Percentiles rank a stretch among this genome's conserved stretches.
Evolutionary conservation across 2,329 filamentous ascomycete genomes (phyloP).

Genomic region (Pestalotiopsis sp.): DNA sequence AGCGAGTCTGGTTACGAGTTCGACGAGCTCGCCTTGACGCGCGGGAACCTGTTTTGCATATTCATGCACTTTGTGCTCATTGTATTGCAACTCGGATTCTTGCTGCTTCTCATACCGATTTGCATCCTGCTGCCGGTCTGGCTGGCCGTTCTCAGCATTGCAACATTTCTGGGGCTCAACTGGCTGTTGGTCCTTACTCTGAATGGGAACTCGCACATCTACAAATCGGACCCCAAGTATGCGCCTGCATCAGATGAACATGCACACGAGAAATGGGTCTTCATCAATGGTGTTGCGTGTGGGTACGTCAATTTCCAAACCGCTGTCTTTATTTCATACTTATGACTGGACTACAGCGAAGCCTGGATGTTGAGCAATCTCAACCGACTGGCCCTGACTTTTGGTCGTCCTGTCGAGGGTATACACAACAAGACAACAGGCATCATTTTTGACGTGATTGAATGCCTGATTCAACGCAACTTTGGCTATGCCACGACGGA

Average conservation of each 20-base stretch:
- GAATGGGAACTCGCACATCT: conserved; percentile 54
- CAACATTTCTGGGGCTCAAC: conserved; percentile 52
- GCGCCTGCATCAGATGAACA: conserved; percentile 51
- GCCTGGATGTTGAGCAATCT: conserved; percentile 73
- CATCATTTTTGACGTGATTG: conserved; percentile 74
- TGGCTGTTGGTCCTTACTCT: conserved; percentile 52
- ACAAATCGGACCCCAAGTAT: conserved; percentile 55
- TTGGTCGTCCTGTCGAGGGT: conserved; percentile 70
- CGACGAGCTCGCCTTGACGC: conserved; percentile 66
- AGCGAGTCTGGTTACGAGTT: conserved; percentile 51
- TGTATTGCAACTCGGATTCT: conserved; percentile 61
- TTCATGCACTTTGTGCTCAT: conserved; percentile 60
- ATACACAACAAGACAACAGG: conserved; percentile 78
- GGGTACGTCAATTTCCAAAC: conserved; percentile 45
- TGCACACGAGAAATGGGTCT: conserved; percentile 75
- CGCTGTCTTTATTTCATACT: background rate
- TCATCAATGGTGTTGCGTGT: conserved; percentile 72
- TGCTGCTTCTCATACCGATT: conserved; percentile 57
- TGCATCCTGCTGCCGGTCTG: conserved; percentile 51
- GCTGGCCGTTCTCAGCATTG: conserved; percentile 41
- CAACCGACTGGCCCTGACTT: conserved; percentile 71
- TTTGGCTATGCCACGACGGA: conserved; percentile 73
- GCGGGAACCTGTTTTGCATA: conserved; percentile 59
- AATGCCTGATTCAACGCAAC: conserved; percentile 77
- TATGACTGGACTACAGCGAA: conserved; percentile 38